Conservation (phyloP, 306 rosid species). For the Canavalia ensiformis region DNA sequence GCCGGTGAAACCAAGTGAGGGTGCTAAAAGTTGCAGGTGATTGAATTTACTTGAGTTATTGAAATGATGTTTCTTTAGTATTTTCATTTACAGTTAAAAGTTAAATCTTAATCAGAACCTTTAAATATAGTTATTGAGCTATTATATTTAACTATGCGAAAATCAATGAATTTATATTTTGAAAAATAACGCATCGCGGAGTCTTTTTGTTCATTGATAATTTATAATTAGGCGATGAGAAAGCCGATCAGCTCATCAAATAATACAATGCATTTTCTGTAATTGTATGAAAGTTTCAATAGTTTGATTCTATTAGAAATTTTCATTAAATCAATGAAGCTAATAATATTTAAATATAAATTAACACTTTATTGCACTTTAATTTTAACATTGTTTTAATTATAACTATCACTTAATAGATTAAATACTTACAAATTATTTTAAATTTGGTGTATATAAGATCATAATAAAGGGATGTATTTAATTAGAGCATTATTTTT, state of each 20-base stretch:
- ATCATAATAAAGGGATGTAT: not conserved
- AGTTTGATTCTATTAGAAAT: not conserved
- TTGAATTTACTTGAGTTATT: not conserved
- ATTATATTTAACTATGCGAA: not conserved
- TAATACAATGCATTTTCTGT: too few relatives aligned
- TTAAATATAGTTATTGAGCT: not conserved
- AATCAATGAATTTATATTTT: not conserved
- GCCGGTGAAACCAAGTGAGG: not conserved
- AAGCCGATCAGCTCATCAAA: not conserved
- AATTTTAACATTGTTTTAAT: too few relatives aligned
- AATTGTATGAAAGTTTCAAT: not conserved
- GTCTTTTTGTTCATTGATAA: not conserved
- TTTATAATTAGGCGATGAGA: not conserved
- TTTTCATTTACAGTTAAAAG: not conserved
- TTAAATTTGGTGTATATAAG: not conserved
- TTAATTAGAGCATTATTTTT: too few relatives aligned
- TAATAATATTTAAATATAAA: not conserved
- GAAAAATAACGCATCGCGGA: not conserved
- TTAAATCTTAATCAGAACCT: not conserved
- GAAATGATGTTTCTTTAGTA: not conserved
- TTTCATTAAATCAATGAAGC: not conserved
- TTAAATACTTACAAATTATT: not conserved
- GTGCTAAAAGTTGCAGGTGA: not conserved
- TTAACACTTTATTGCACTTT: too few relatives aligned
- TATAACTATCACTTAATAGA: not conserved